Evolutionary conservation across 2,329 filamentous ascomycete species (phyloP).

Genomic region (Fusarium kyushuense): DNA sequence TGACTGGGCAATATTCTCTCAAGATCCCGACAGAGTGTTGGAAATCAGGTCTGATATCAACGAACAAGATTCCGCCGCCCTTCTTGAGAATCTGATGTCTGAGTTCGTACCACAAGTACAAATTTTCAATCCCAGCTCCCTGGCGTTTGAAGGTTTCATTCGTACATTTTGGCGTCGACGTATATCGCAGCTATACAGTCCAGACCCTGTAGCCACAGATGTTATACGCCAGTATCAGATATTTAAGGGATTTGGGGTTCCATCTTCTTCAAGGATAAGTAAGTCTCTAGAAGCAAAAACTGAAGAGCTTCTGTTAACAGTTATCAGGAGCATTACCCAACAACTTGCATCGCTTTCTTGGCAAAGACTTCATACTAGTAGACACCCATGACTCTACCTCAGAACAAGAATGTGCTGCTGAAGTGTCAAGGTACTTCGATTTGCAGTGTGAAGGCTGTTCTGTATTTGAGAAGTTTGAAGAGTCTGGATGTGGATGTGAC

Average conservation of each 20-base stretch:
- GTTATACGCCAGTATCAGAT: neutral
- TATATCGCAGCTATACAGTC: neutral
- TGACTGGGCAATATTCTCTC: neutral
- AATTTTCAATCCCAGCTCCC: accelerated
- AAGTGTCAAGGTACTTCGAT: neutral
- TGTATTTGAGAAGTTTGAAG: neutral
- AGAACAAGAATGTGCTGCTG: neutral
- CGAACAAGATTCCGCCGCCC: accelerated
- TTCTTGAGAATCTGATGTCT: neutral
- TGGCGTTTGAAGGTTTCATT: neutral
- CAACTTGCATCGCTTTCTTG: accelerated
- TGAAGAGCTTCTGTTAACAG: accelerated
- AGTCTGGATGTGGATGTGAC: neutral
- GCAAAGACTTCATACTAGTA: neutral
- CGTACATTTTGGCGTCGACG: neutral
- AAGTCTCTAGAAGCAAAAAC: neutral
- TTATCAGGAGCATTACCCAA: neutral
- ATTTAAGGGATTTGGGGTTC: neutral
- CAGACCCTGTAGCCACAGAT: accelerated
- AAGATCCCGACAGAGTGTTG: accelerated
- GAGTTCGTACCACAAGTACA: neutral
- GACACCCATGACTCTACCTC: neutral
- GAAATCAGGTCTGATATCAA: neutral
- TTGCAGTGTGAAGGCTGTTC: accelerated
- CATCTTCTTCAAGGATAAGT: neutral